These are phyloP conservation scores for Candida golubevii DNA, from an alignment of 805 yeast species.

Conservation along the genomic window DNA sequence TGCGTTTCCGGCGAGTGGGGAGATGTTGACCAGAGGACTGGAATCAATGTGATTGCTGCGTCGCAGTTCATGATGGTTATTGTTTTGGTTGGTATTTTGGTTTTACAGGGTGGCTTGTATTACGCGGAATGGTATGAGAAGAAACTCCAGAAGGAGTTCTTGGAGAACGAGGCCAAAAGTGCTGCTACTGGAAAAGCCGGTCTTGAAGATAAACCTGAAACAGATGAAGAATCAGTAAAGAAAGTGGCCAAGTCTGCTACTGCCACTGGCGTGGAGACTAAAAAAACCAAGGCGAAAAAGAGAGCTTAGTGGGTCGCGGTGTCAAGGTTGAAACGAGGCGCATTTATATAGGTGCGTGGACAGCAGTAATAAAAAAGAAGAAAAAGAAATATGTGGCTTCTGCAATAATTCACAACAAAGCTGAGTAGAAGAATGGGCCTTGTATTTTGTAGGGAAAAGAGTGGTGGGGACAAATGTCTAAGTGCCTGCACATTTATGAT, in stretches of 20 bases:
- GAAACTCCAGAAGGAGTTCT: conserved; percentile 31
- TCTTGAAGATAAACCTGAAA: not conserved
- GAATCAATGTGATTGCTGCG: conserved; percentile 89
- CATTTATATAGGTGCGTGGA: too few species aligned
- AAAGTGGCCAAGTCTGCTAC: conserved; percentile 2
- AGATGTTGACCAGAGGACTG: conserved; percentile 81
- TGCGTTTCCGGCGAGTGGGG: conserved; percentile 82
- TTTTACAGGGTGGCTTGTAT: conserved; percentile 84
- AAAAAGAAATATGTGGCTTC: too few species aligned
- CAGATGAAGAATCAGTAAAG: not conserved
- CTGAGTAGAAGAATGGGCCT: too few species aligned
- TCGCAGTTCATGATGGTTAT: conserved; percentile 72
- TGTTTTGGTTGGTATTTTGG: conserved; percentile 70
- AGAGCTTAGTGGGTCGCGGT: conserved; percentile 4
- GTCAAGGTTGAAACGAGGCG: too few species aligned
- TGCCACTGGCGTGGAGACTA: conserved; percentile 9
- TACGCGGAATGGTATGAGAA: conserved; percentile 68
- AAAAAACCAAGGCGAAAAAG: conserved; percentile 17
- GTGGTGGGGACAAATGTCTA: too few species aligned
- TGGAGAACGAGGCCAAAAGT: conserved; percentile 24
- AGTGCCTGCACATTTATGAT: too few species aligned
- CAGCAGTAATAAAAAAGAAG: too few species aligned
- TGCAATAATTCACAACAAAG: too few species aligned
- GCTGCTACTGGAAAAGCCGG: conserved; percentile 5
- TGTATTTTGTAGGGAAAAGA: too few species aligned